A percentile compares a stretch with the other conserved stretches of the same genome.
Conservation (phyloP, 345 rosid genomes). For the Camelina laxa region DNA sequence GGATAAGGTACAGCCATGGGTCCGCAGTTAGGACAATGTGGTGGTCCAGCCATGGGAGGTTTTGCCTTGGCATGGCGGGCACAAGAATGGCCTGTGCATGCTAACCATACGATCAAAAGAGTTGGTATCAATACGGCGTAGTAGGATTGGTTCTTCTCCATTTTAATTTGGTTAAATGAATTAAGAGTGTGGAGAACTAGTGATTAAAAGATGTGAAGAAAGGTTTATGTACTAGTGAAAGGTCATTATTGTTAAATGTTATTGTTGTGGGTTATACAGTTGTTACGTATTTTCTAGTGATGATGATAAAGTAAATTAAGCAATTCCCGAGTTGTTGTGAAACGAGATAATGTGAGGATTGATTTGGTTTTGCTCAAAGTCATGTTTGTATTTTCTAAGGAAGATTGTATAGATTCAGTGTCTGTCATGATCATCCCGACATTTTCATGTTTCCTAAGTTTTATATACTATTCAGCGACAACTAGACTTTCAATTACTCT, state of each 20-base stretch:
- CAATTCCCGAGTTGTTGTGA: constrained; percentile 37
- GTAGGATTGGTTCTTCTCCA: constrained; percentile 27
- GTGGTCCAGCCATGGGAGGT: constrained; percentile 30
- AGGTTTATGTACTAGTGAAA: constrained; percentile 34
- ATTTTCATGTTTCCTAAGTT: constrained; percentile 35
- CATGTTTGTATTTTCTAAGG: constrained; percentile 38
- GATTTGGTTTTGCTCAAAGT: constrained; percentile 36
- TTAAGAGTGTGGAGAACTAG: constrained; percentile 7
- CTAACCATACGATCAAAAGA: constrained; percentile 30
- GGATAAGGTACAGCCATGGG: constrained; percentile 51
- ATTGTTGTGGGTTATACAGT: constrained; percentile 30
- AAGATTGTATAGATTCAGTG: constrained; percentile 42
- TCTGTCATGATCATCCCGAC: constrained; percentile 42
- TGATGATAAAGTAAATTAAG: constrained; percentile 8
- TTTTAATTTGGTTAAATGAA: not conserved
- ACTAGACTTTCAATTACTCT: constrained; percentile 1
- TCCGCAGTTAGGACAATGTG: constrained; percentile 51
- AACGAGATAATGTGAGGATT: constrained; percentile 40
- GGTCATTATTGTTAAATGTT: constrained; percentile 15
- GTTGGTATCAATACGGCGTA: constrained; percentile 15
- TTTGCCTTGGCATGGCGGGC: constrained; percentile 39
- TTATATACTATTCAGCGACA: not conserved
- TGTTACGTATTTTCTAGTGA: constrained; percentile 23
- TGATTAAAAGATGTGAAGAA: constrained; percentile 10
- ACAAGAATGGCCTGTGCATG: constrained; percentile 10